Base-by-base conservation (phyloP, 805 yeast genomes). In the Tetrapisispora phaffii region DNA sequence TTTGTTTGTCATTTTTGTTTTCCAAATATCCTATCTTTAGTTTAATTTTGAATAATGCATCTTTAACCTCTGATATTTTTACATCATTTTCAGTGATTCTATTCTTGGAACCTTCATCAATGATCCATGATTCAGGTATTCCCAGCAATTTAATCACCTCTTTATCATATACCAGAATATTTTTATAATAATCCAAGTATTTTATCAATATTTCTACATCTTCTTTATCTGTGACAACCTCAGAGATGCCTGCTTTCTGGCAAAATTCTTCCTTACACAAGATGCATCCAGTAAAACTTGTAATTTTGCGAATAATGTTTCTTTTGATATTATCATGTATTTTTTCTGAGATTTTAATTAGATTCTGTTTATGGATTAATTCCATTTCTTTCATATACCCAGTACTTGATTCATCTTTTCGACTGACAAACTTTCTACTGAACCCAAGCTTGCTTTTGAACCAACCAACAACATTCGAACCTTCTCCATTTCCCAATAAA, bases 41-140 rank as follows among this genome's bases (percentile, higher is more conserved):
- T 13, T 49, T 44, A 15, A 58, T 34, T 23, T 42, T 49, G 4
- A 39, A 34, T 2, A 61, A 46, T 0, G 64, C 57, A 7, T 50
- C 34, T 44, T 68, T 67, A n/a, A 69, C 49, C 20, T 63, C 59
- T 1, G 61, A 57, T 3, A 68, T 62, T 2, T 61, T 56, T 20
- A 47, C 46, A 49, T 69, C 72, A 34, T 62, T 57, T 16, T 62
- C 67, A 3, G 67, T 64, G 4, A 69, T 51, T 3, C 47, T 55
- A 5, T 44, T 48, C 0, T 44, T 38, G 23, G 22, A 41, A 47
- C 12, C 40, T 39, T 20, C 47, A 17, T 5, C 59, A 50, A 34
- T 60, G 26, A 38, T 55, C 54, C 7, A 51, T 45, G 7, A 55
- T 44, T 8, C 43, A 24, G 9, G 52, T 42, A 16, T 13, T 2